These are phyloP conservation scores for Malassezia equina DNA, from an alignment of 1,284 basidiomycete genomes.

Conservation along the genomic window DNA sequence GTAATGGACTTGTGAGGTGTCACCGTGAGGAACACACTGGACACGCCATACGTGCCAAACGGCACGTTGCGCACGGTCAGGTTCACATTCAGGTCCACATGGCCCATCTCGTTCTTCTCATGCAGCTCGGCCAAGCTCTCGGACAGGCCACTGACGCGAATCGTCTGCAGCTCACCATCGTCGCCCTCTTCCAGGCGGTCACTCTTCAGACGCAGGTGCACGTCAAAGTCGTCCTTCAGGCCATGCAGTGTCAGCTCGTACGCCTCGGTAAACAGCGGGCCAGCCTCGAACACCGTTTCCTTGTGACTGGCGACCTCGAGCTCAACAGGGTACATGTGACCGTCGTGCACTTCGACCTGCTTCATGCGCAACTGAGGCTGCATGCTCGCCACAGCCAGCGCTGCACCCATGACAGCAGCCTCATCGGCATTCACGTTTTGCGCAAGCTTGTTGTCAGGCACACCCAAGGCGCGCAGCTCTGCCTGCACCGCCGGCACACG, in stretches of 20 bases:
- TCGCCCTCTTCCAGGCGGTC: conserved; percentile 17
- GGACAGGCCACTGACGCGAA: conserved; percentile 32
- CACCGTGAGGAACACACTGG: conserved; percentile 30
- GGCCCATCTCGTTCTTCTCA: conserved; percentile 25
- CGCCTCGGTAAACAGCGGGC: conserved; percentile 22
- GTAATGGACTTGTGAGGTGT: conserved; percentile 37
- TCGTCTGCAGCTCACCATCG: conserved; percentile 22
- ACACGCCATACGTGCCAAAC: conserved; percentile 33
- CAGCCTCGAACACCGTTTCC: conserved; percentile 29
- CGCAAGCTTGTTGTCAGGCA: conserved; percentile 40
- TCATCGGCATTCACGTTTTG: conserved; percentile 96
- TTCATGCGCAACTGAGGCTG: conserved; percentile 92
- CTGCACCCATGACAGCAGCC: conserved; percentile 82
- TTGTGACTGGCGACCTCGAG: conserved; percentile 23
- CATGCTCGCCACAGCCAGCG: conserved; percentile 78
- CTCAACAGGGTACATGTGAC: conserved; percentile 35
- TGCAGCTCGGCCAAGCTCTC: conserved; percentile 30
- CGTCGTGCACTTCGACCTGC: conserved; percentile 71
- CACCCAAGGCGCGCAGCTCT: conserved; percentile 42
- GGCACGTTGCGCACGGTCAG: conserved; percentile 31
- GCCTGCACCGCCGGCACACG: conserved; percentile 83
- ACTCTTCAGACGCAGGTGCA: conserved; percentile 30
- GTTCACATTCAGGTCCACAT: conserved; percentile 38
- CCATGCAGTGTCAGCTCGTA: conserved; percentile 24
- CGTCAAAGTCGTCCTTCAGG: conserved; percentile 29